Base-by-base conservation (phyloP, 129 eudicot species). In the Tagetes erecta region DNA sequence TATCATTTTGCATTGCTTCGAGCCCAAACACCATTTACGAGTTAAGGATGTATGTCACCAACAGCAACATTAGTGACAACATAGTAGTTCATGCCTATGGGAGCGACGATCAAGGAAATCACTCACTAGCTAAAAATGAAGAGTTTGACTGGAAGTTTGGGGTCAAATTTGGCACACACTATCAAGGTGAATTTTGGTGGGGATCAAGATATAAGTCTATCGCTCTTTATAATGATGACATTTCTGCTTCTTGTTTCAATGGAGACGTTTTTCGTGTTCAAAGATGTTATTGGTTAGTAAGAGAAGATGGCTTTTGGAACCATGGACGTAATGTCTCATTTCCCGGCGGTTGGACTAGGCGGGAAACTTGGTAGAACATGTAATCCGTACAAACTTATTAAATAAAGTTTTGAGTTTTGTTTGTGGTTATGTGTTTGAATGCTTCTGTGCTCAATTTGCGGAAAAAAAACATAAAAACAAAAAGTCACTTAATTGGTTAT, bases 281-380 rank as follows among this genome's bases (percentile, higher is more conserved):
- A 41, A 65, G 70, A 27, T 65, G 70, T 71, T 62, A 62, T 12
- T 62, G 45, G 67, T 62, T 62, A 12, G 67, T 62, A 12, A 62
- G 37, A 62, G 44, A n/a, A 3, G 67, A 62, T 62, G 67, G 67
- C 35, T 35, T 62, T 0, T 62, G 45, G 45, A 4, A 62, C 12
- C 30, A 62, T 62, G 20, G 7, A 62, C 11, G 5, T 13, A 62
- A 62, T 36, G 8, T 12, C 30, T 34, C 67, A 13, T 62, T 62
- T 62, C 67, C 9, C 36, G 44, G 67, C 12, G 3, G 11, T n/a
- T 62, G 67, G 67, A 10, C 30, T 0, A 62, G 67, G 27, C 3
- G 13, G 10, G 31, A 27, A 36, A 36, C 67, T 36, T 62, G 44
- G 67, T 62, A 62, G 30, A 38, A 36, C 67, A 62, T 62, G 45